phyloP scores from a whole-genome alignment of 2,329 filamentous ascomycete genomes.

The Sporothrix pseudoabietina region DNA sequence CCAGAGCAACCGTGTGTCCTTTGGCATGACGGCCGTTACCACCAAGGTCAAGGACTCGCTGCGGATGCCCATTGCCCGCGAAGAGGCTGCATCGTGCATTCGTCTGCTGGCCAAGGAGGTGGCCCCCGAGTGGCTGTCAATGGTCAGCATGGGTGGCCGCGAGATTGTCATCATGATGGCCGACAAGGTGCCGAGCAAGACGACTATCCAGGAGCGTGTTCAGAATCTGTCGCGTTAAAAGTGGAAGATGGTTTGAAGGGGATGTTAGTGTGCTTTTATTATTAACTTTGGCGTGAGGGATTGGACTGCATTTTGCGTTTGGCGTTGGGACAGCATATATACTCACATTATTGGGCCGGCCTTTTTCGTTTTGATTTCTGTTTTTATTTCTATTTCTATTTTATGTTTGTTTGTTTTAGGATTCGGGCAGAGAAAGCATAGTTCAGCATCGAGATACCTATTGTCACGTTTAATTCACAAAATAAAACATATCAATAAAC shows the following conservation, averaged over 20 bases:
- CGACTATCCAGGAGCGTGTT: slow-evolving; percentile 42
- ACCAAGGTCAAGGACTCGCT: slow-evolving; percentile 70
- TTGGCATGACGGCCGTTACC: slow-evolving; percentile 64
- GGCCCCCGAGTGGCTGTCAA: slow-evolving; percentile 58
- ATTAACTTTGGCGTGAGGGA: neutral
- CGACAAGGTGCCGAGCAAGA: slow-evolving; percentile 42
- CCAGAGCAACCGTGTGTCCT: slow-evolving; percentile 62
- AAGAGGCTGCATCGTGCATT: slow-evolving; percentile 55
- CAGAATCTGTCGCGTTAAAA: slow-evolving; percentile 27
- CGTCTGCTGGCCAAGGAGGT: slow-evolving; percentile 57
- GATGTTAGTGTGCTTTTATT: neutral
- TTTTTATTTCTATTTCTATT: neutral
- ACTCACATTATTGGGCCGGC: slow-evolving; percentile 6
- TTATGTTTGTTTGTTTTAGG: neutral
- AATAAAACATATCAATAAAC: neutral
- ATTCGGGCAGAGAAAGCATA: slow-evolving; percentile 14
- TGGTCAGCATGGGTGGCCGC: slow-evolving; percentile 55
- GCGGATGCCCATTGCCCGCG: slow-evolving; percentile 55
- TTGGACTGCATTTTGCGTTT: neutral
- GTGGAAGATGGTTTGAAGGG: neutral
- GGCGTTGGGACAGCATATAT: slow-evolving; percentile 21
- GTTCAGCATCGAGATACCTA: slow-evolving; percentile 26
- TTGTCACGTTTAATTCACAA: neutral
- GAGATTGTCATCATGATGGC: slow-evolving; percentile 62
- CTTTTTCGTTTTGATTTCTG: neutral